phyloP scores from a whole-genome alignment of 2,329 filamentous ascomycete species.

The Aspergillus tubingensis region DNA sequence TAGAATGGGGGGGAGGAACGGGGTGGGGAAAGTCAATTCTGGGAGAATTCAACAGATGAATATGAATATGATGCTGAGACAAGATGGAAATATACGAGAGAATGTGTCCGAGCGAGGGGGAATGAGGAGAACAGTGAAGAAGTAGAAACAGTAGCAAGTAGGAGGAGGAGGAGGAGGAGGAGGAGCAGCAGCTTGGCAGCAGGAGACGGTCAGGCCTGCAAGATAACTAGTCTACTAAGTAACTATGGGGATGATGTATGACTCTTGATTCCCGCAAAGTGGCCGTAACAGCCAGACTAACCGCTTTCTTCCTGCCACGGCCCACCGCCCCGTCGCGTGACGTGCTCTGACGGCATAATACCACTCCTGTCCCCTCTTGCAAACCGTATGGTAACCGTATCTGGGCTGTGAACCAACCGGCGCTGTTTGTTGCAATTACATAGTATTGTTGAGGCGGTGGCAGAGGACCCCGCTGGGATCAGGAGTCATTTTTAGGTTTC shows the following conservation, averaged over 20 bases:
- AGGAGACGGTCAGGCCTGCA: not conserved
- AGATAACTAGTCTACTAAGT: conserved; percentile 3
- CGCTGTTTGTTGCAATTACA: conserved; percentile 21
- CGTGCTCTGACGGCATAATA: conserved; percentile 34
- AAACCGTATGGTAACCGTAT: conserved; percentile 28
- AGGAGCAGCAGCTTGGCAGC: not conserved
- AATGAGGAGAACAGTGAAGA: conserved; percentile 9
- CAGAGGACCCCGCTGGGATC: conserved; percentile 7
- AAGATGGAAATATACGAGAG: conserved; percentile 1
- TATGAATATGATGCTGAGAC: not conserved
- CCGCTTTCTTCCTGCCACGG: conserved; percentile 35
- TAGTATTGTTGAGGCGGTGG: conserved; percentile 7
- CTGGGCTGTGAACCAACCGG: conserved; percentile 24
- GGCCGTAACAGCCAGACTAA: conserved; percentile 25
- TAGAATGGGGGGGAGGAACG: conserved; percentile 16
- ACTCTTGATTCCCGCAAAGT: conserved; percentile 17
- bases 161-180: not conserved
- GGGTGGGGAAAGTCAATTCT: not conserved
- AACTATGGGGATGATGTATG: conserved; percentile 36
- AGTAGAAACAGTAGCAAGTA: conserved; percentile 10
- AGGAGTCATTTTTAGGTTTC: conserved; percentile 9
- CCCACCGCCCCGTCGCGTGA: conserved; percentile 37
- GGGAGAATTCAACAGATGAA: conserved; percentile 6
- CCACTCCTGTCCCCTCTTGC: conserved; percentile 7
- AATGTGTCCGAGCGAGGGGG: not conserved